Base-by-base conservation (phyloP, 177 flowering plant genomes). In the Vitis hybrid region DNA sequence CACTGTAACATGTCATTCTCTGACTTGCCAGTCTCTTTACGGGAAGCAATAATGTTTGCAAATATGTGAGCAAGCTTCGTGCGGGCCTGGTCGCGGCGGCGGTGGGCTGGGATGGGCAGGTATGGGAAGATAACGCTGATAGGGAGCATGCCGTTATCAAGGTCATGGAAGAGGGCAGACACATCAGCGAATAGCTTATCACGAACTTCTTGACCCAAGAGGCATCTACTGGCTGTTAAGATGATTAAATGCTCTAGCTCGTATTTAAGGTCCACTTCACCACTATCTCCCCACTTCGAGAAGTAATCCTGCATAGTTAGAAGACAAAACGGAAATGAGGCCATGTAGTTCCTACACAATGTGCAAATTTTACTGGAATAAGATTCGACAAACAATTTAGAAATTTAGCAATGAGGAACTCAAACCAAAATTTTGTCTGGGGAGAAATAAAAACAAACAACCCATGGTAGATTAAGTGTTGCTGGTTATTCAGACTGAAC, bases 91-190 rank as follows among this genome's bases (percentile, higher is more conserved):
- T 93, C 98, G 78, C 98, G 96, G 31, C 92, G 90, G 1, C 84
- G 86, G 78, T 93, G 99, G 39, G 99, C 98, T 22, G 98, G 94
- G 75, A 93, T 93, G 3, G 99, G 99, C 5, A 93, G 84, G 70
- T 93, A 89, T 1, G 99, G 99, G 73, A 90, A 85, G 62, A 94
- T 65, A 65, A 94, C 99, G 79, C 98, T 93, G 69, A 94, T 90
- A 3, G 99, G 99, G 67, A 85, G 97, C 99, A 94, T 94, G 14
- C 98, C 98, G 78, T 84, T 93, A 80, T 95, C 99, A 56, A 95
- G 98, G 75, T 93, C 98, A 69, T 95, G 99, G 79, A 95, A 95
- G 70, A 95, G 87, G 33, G 97, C 86, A 51, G 98, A 95, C 6
- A 93, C 99, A 68, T 95, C 96, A 67, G 82, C 98, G 71, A 95